These are phyloP conservation scores for Lachnellula occidentalis DNA, from an alignment of 2,329 filamentous ascomycete genomes.

Conservation along the genomic window DNA sequence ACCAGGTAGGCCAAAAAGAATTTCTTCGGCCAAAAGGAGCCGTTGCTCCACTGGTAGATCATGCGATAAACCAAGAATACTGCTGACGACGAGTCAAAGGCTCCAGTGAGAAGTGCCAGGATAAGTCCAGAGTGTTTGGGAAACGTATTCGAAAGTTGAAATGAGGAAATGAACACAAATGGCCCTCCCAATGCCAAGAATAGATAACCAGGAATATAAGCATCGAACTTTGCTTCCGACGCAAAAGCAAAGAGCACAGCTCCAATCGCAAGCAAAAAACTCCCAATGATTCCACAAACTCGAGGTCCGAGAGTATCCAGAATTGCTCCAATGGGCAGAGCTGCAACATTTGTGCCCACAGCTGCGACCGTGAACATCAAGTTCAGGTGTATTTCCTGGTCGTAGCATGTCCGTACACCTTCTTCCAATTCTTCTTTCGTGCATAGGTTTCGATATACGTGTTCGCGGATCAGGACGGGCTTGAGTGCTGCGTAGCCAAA, in stretches of 20 bases:
- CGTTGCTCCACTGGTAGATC: slow-evolving; percentile 55
- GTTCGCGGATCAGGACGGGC: slow-evolving; percentile 68
- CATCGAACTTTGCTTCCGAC: slow-evolving; percentile 62
- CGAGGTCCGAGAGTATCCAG: slow-evolving; percentile 78
- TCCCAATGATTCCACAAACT: slow-evolving; percentile 67
- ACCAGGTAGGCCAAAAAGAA: slow-evolving; percentile 71
- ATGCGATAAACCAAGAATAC: slow-evolving; percentile 71
- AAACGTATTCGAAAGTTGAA: slow-evolving; percentile 81
- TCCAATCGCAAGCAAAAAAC: slow-evolving; percentile 63
- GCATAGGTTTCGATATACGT: slow-evolving; percentile 64
- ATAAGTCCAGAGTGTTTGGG: slow-evolving; percentile 73
- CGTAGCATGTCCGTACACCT: slow-evolving; percentile 48
- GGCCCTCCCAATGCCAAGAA: slow-evolving; percentile 73
- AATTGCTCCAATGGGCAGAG: slow-evolving; percentile 78
- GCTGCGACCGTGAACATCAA: slow-evolving; percentile 91
- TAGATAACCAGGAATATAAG: slow-evolving; percentile 67
- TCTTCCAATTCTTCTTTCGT: slow-evolving; percentile 44
- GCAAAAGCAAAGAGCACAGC: slow-evolving; percentile 68
- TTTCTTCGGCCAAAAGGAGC: slow-evolving; percentile 53
- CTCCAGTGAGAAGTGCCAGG: slow-evolving; percentile 71
- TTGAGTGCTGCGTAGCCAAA: slow-evolving; percentile 85
- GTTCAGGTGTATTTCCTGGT: slow-evolving; percentile 65
- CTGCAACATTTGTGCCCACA: slow-evolving; percentile 81
- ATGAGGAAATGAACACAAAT: slow-evolving; percentile 76
- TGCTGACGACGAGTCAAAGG: slow-evolving; percentile 78